A percentile compares a stretch with the other conserved stretches of the same genome.
phyloP scores from a whole-genome alignment of 2,329 filamentous ascomycete genomes.

The Diaporthe sp. region DNA sequence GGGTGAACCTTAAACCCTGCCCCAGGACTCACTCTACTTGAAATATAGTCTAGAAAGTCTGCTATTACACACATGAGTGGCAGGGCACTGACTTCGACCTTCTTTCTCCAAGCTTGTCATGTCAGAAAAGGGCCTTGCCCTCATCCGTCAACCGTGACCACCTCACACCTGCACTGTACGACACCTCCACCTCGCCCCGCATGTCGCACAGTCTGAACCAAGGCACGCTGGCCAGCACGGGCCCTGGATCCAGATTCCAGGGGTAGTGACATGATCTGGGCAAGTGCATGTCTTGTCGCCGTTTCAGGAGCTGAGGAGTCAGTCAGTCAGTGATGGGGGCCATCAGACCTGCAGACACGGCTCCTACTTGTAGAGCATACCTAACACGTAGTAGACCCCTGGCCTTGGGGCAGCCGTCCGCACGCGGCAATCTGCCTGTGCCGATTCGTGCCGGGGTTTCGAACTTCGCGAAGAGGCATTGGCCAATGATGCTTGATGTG shows the following conservation, averaged over 20 bases:
- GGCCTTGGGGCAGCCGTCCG: not conserved
- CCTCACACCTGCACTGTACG: slow-evolving; percentile 5
- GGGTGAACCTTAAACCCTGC: slow-evolving; percentile 25
- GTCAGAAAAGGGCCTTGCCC: not conserved
- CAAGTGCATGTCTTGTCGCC: slow-evolving; percentile 14
- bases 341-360: slow-evolving; percentile 15
- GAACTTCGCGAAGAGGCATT: slow-evolving; percentile 4
- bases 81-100: not conserved
- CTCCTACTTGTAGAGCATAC: not conserved
- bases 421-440: slow-evolving; percentile 8
- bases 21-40: not conserved
- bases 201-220: slow-evolving; percentile 15
- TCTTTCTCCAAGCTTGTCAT: not conserved
- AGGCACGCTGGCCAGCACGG: not conserved
- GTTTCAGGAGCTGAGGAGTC: slow-evolving; percentile 28
- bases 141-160: not conserved
- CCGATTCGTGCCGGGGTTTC: not conserved
- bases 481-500: slow-evolving; percentile 21
- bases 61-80: not conserved
- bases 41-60: not conserved
- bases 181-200: not conserved
- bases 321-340: not conserved
- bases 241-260: not conserved
- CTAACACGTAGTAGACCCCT: not conserved
- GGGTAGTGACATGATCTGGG: not conserved